Evolutionary conservation across 306 rosid genomes (phyloP).

Genomic region (Astragalus glycyphyllos): DNA sequence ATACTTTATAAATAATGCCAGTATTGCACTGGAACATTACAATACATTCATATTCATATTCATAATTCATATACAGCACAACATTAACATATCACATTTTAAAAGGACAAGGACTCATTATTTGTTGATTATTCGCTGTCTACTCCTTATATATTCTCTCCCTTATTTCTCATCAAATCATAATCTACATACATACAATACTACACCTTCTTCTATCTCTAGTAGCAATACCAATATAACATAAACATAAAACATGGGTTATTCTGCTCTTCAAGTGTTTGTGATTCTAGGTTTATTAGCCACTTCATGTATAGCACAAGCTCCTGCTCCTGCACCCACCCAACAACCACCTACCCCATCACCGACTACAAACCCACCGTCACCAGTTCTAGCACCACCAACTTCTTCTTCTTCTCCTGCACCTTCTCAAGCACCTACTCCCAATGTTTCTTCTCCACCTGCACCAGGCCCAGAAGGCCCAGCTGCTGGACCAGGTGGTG

Average conservation of each 20-base stretch:
- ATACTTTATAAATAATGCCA: no score
- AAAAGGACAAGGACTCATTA: not conserved
- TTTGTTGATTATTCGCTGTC: not conserved
- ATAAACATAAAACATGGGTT: conserved; percentile 50
- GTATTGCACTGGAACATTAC: not conserved
- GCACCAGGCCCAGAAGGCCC: conserved; percentile 31
- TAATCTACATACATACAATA: no score
- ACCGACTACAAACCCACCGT: conserved; percentile 42
- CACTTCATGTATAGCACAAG: conserved; percentile 75
- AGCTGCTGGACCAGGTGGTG: conserved; percentile 29
- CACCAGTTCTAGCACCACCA: conserved; percentile 22
- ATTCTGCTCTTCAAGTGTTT: conserved; percentile 48
- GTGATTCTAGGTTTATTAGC: conserved; percentile 70
- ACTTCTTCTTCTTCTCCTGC: conserved; percentile 36
- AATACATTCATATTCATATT: no score
- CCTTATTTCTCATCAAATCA: not conserved
- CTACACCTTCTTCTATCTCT: no score
- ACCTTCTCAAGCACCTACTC: conserved; percentile 16
- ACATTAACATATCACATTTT: no score
- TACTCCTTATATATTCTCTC: not conserved
- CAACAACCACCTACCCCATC: conserved; percentile 46
- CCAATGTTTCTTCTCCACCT: conserved; percentile 25
- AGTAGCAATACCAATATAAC: no score
- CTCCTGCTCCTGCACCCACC: conserved; percentile 64
- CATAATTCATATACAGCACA: no score